Base-by-base conservation (phyloP, 2,329 filamentous ascomycete genomes). In the Escovopsis weberi region DNA sequence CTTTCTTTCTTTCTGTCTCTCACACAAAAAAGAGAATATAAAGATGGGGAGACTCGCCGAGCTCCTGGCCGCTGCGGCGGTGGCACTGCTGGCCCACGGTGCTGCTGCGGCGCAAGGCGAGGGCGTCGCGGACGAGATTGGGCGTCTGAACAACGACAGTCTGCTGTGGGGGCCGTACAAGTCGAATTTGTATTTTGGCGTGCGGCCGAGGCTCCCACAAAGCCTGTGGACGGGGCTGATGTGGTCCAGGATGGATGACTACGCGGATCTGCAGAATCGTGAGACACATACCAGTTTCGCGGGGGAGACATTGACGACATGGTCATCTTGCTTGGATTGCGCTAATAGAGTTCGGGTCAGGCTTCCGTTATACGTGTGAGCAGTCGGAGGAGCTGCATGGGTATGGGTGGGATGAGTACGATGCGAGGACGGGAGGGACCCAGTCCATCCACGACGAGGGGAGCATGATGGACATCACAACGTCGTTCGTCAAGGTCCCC, bases 341-440 rank as follows among this genome's bases (percentile, higher is more conserved):
- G 28, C 11, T 32, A 32, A 11, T 9, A 11, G 8, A 9, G 28
- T 7, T 11, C 28, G 8, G 28, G 28, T 7, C 57, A 91, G 85
- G 80, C 53, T 82, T 95, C 54, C 80, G 91, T 50, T 87, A 94
- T 60, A 95, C 91, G 0, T 98, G 91, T 64, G 91, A 96, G 61
- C 91, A 98, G 60, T 77, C 91, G 59, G 86, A 93, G 59, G 83
- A 83, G 50, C 94, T 98, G 74, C 82, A 78, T 39, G 89, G 89
- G 43, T 98, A 98, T 60, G 91, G 91, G 48, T 98, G 91, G 91
- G 88, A 96, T 55, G 85, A 94, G 59, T 98, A 93, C 60, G 91
- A 98, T 62, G 80, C 87, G 19, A 75, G 91, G 45, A 82, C 73
- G 44, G 91, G 91, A 48, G 91, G 91, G 43, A 72, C 84, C 19